These are phyloP conservation scores for Taphrina betulina DNA, from an alignment of 1,139 yeast species.

Conservation along the genomic window DNA sequence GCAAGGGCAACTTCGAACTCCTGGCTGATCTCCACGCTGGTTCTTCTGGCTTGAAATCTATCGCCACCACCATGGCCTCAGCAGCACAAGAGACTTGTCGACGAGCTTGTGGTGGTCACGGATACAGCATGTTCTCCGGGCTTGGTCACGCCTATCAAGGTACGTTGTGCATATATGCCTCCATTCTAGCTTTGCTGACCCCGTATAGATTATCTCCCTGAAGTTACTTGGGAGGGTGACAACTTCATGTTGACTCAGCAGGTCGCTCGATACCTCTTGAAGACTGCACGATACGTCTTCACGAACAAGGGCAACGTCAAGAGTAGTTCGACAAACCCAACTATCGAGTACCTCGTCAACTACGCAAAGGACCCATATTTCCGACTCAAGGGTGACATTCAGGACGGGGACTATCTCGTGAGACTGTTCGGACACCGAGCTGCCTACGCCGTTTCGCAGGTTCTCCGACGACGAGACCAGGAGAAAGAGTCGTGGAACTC, in stretches of 20 bases:
- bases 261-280: constrained; percentile 32
- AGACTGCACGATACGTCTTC: constrained; percentile 31
- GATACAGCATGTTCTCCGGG: constrained; percentile 34
- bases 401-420: constrained; percentile 19
- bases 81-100: constrained; percentile 28
- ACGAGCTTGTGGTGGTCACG: constrained; percentile 35
- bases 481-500: constrained; percentile 32
- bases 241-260: constrained; percentile 33
- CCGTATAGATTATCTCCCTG: constrained; percentile 32
- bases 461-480: constrained; percentile 27
- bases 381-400: constrained; percentile 19
- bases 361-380: constrained; percentile 26
- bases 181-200: too few species aligned
- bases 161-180: too few species aligned
- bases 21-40: constrained; percentile 33
- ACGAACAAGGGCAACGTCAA: constrained; percentile 28
- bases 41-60: constrained; percentile 30
- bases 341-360: constrained; percentile 31
- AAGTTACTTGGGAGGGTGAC: constrained; percentile 34
- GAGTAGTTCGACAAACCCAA: constrained; percentile 24
- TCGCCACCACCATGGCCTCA: constrained; percentile 31
- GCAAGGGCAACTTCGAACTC: constrained; percentile 29
- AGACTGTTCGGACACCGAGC: constrained; percentile 33
- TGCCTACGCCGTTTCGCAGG: constrained; percentile 29
- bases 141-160: constrained; percentile 32